A percentile compares a stretch with the other conserved stretches of the same genome.
These are phyloP conservation scores for Xylaria nigripes DNA, from an alignment of 495 filamentous ascomycete species.

Conservation along the genomic window DNA sequence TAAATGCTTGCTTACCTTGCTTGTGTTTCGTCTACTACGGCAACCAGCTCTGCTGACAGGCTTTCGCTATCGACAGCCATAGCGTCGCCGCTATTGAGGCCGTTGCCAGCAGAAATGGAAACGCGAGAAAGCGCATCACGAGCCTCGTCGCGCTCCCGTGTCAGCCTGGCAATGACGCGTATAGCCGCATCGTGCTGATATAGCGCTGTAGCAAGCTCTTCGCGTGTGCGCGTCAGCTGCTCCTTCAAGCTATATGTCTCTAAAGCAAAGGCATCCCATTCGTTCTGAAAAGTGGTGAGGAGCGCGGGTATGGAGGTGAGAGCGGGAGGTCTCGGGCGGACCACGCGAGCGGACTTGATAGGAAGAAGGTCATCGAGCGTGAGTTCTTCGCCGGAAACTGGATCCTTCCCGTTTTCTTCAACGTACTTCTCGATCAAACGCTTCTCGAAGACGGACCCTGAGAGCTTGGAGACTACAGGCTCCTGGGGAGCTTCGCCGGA, in stretches of 20 bases:
- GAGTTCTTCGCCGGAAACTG: constrained; percentile 85
- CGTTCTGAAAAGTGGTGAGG: constrained; percentile 92
- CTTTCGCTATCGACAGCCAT: constrained; percentile 82
- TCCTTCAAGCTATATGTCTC: constrained; percentile 85
- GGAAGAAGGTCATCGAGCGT: constrained; percentile 76
- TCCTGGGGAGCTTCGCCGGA: constrained; percentile 94
- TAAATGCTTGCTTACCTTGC: constrained; percentile 52
- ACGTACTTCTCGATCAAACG: constrained; percentile 93
- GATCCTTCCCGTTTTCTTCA: constrained; percentile 87
- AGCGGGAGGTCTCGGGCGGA: constrained; percentile 84
- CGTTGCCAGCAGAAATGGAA: constrained; percentile 52
- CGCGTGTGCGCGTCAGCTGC: constrained; percentile 78
- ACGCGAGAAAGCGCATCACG: constrained; percentile 85
- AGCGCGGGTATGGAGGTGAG: constrained; percentile 96
- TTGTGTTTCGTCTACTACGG: constrained; percentile 70
- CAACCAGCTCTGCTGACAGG: constrained; percentile 62
- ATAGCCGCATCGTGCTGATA: constrained; percentile 96
- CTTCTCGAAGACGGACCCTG: constrained; percentile 88
- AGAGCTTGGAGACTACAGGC: constrained; percentile 79
- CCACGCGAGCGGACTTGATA: constrained; percentile 70
- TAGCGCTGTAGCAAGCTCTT: constrained; percentile 85
- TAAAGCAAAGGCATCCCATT: constrained; percentile 91
- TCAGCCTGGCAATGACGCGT: constrained; percentile 82
- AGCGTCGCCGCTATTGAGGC: constrained; percentile 56
- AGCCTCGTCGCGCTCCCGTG: constrained; percentile 85